Base-by-base conservation (phyloP, 1,139 yeast species). In the Insectozyma bohioensis region DNA sequence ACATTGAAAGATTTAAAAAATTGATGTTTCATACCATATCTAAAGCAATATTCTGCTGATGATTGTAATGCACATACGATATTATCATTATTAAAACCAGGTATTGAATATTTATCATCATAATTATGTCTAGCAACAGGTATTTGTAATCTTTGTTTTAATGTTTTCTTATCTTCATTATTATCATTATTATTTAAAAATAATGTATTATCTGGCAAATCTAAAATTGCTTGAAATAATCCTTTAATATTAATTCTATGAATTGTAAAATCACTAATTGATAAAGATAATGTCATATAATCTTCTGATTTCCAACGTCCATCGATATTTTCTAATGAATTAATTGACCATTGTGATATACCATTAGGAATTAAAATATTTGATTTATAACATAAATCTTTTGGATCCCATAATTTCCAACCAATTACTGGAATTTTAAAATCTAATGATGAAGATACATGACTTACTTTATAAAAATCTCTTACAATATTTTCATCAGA, bases 291-390 rank as follows among this genome's bases (percentile, higher is more conserved):
- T 1, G 68, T 54, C 39, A 63, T 21, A 25, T 50, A 48, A 41
- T 65, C 72, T 2, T 53, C 52, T 9, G 46, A 32, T 4, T 27
- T 23, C 28, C 42, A 30, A n/a, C 20, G 27, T 8, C 32, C 37
- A 15, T 33, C 12, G 11, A 28, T 22, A 26, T 3, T 18, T 8
- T 28, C 58, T 10, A 43, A 46, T n/a, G 37, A 45, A 17, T 27
- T 26, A 9, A 28, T 11, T n/a, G 18, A n/a, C 67, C 67, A 62
- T 0, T 49, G 34, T 6, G 63, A 52, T 6, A 64, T 48, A 3
- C 68, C 67, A 37, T 63, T 64, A 3, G 71, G 69, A 21, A 64
- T 59, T 11, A 63, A 41, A 3, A 56, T 58, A 38, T 46, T 58
- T 9, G 46, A 43, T 24, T 32, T 39, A 5, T 28, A 51, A 50